Evolutionary conservation across 2,329 filamentous ascomycete genomes (phyloP), one percentile per base, ranked within the genome.

Genomic region (Allantophomopsis cytisporea): DNA sequence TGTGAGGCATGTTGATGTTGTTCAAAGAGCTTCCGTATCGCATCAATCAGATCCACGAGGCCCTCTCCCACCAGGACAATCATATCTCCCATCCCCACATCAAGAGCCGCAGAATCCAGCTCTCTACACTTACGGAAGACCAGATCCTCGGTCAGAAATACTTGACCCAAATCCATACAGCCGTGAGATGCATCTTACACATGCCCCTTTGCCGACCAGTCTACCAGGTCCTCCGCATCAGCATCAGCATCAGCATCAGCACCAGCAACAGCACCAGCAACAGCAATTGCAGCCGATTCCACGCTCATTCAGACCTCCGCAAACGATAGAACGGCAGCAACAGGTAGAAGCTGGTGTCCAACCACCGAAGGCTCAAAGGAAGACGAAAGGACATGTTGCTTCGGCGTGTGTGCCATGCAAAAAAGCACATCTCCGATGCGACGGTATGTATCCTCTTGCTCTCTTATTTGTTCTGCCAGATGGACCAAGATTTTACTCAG

Each of bases 351-450:
- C 17, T 14, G 15, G 12, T 34, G n/a, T 15, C 5, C 31, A 34
- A 11, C 31, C 74, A 31, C 71, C 74, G 2, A 79, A 76, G 49
- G 65, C 72, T 6, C 73, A 77, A 45, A 66, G 76, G 47, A 81
- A 80, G 56, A 78, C 80, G 5, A 86, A 86, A 55, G 81, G 82
- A 12, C 84, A 91, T 62, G 84, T 89, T 39, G 82, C 83, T 38
- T 88, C 83, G 30, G 84, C 84, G 18, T 91, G 84, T 56, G 79
- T 89, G 48, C 85, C 86, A 43, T 91, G 84, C 63, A 89, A 89
- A 57, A 78, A 76, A 58, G 84, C 84, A 31, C 84, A 91, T 70
- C 69, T 91, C 46, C 68, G 76, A 73, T 78, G 74, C 56, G 74
- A 79, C 54, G 70, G 74, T 79, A 79, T 54, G 74, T 28, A 76